Evolutionary conservation across 2,329 filamentous ascomycete species (phyloP).

Genomic region (Diaporthe nobilis): DNA sequence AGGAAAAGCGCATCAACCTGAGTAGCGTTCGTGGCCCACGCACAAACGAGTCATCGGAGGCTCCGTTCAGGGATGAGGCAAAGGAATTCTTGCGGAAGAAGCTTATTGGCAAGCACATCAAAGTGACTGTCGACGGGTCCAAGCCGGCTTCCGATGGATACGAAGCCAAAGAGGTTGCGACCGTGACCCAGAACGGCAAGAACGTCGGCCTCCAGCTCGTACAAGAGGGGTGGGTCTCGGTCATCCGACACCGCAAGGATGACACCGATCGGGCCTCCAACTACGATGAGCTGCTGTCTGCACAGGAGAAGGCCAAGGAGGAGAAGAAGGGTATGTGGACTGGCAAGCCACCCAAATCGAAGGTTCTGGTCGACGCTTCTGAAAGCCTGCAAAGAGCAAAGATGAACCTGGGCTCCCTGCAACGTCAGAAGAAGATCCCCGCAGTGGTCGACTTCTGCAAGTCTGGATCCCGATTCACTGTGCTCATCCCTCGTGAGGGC

Average conservation of each 20-base stretch:
- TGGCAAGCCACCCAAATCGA: conserved; percentile 85
- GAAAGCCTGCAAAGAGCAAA: conserved; percentile 96
- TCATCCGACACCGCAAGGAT: conserved; percentile 94
- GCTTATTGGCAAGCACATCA: conserved; percentile 95
- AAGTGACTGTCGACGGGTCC: conserved; percentile 89
- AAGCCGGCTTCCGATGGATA: conserved; percentile 92
- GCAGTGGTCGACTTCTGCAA: conserved; percentile 98
- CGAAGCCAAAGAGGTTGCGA: conserved; percentile 95
- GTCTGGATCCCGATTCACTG: conserved; percentile 93
- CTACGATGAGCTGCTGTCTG: conserved; percentile 89
- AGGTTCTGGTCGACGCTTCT: conserved; percentile 89
- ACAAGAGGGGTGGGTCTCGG: conserved; percentile 93
- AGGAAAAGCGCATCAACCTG: conserved; percentile 90
- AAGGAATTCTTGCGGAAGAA: conserved; percentile 97
- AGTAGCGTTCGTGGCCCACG: conserved; percentile 97
- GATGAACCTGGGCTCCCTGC: conserved; percentile 88
- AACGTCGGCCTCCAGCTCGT: conserved; percentile 89
- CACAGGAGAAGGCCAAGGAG: conserved; percentile 86
- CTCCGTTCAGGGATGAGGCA: conserved; percentile 90
- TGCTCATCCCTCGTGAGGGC: conserved; percentile 92
- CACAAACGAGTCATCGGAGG: conserved; percentile 85
- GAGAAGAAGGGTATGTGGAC: conserved; percentile 97
- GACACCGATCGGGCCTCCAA: conserved; percentile 94
- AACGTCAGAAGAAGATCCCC: conserved; percentile 92
- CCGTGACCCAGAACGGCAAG: conserved; percentile 85